phyloP scores from a whole-genome alignment of 1,139 yeast genomes.

The Candida tropicalis region DNA sequence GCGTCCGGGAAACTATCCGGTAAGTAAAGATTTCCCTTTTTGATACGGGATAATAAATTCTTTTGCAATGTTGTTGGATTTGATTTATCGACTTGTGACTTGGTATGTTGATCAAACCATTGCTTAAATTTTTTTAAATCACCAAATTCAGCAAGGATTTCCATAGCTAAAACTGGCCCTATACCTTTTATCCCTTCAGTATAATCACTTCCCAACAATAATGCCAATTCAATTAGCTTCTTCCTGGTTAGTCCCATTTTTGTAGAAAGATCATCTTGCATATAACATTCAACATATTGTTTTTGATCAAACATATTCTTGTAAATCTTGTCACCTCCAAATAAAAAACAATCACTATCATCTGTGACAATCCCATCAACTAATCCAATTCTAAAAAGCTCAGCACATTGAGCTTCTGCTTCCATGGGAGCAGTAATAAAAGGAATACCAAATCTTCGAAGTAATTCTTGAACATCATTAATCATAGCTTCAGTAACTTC shows the following conservation, averaged over 20 bases:
- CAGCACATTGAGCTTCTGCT: slow-evolving; percentile 98
- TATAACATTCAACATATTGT: slow-evolving; percentile 87
- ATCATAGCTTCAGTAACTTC: slow-evolving; percentile 89
- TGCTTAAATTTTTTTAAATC: slow-evolving; percentile 33
- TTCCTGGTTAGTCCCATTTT: slow-evolving; percentile 67
- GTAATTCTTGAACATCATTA: slow-evolving; percentile 83
- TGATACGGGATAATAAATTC: slow-evolving; percentile 58
- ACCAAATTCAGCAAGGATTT: slow-evolving; percentile 86
- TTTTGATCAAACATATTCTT: slow-evolving; percentile 95
- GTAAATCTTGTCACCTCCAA: slow-evolving; percentile 85
- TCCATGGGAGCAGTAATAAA: slow-evolving; percentile 96
- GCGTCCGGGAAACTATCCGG: slow-evolving; percentile 71
- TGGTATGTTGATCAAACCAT: slow-evolving; percentile 42
- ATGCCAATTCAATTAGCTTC: slow-evolving; percentile 75
- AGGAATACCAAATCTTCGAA: slow-evolving; percentile 89
- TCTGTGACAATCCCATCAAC: slow-evolving; percentile 97
- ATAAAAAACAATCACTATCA: slow-evolving; percentile 94
- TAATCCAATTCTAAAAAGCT: slow-evolving; percentile 58
- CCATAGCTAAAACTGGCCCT: slow-evolving; percentile 93
- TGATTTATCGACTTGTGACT: slow-evolving; percentile 20
- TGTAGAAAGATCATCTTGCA: slow-evolving; percentile 55
- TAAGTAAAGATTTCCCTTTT: slow-evolving; percentile 62
- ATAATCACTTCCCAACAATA: slow-evolving; percentile 88
- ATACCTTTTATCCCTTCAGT: slow-evolving; percentile 89
- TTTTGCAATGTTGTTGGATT: slow-evolving; percentile 34